Percentiles rank a stretch among this genome's conserved stretches.
These are phyloP conservation scores for Melastoma malabathricum DNA, from an alignment of 345 rosid species.

Conservation along the genomic window DNA sequence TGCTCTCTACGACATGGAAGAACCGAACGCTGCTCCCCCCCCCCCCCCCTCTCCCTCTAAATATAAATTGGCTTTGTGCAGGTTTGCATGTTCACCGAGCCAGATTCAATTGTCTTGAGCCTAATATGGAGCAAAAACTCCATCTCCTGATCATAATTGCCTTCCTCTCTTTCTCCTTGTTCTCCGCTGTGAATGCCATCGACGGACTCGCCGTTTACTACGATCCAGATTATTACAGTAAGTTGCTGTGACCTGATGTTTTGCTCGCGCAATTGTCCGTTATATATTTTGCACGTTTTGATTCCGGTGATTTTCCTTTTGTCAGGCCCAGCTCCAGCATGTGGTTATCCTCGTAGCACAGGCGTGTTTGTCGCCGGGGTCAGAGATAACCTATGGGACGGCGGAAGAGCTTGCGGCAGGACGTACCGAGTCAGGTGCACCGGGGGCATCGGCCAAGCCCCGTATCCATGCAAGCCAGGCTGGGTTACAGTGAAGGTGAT, in stretches of 20 bases:
- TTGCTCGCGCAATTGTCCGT: too few relatives aligned
- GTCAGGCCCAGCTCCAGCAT: neutral
- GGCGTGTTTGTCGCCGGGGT: neutral
- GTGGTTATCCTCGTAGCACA: neutral
- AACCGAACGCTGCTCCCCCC: neutral
- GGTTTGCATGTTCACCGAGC: too few relatives aligned
- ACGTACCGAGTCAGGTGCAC: neutral
- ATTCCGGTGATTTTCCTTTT: neutral
- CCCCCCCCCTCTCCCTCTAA: too few relatives aligned
- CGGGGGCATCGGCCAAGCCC: neutral
- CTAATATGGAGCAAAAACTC: constrained; percentile 1
- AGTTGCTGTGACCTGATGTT: neutral
- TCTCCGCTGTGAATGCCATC: neutral
- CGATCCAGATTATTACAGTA: neutral
- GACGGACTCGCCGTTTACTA: neutral
- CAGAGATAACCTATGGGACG: neutral
- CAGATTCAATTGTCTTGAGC: too few relatives aligned
- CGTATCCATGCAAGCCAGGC: constrained; percentile 1
- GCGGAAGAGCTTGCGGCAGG: neutral
- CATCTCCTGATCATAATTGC: neutral
- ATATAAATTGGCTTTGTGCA: neutral
- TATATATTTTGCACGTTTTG: too few relatives aligned
- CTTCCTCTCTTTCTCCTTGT: neutral
- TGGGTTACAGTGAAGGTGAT: neutral
- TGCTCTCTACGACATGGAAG: too few relatives aligned